Conservation (phyloP, 306 rosid species). For the Nissolia schottii region DNA sequence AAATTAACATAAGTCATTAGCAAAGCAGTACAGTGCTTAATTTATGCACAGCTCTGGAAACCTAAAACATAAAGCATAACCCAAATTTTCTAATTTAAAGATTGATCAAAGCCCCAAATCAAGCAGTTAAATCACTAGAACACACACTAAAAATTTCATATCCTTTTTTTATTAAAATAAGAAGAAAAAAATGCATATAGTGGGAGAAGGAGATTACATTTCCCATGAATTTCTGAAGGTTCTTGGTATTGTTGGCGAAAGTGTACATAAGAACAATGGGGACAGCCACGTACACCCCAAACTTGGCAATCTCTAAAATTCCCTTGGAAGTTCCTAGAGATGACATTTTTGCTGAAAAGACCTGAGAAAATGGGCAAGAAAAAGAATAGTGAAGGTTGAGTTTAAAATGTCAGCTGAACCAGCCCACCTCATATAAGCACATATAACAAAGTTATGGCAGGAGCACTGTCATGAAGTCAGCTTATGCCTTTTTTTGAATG, state of each 20-base stretch:
- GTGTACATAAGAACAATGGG: slow-evolving; percentile 78
- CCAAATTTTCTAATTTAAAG: not conserved
- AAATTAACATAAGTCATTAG: not conserved
- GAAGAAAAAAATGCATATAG: not conserved
- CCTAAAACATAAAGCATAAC: not conserved
- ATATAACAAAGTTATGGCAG: not conserved
- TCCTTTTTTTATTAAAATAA: not conserved
- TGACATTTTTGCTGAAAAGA: slow-evolving; percentile 42
- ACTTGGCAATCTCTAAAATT: slow-evolving; percentile 78
- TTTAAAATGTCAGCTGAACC: not conserved
- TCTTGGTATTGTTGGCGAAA: slow-evolving; percentile 62
- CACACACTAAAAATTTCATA: not conserved
- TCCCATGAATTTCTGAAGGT: slow-evolving; percentile 76
- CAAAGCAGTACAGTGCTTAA: not conserved
- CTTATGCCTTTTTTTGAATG: slow-evolving; percentile 7
- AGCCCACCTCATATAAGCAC: not conserved
- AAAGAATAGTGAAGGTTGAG: not conserved
- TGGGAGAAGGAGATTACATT: slow-evolving; percentile 37
- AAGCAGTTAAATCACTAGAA: not conserved
- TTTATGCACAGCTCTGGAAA: not conserved
- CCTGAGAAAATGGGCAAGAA: not conserved
- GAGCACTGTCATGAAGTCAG: not conserved
- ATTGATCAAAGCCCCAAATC: not conserved
- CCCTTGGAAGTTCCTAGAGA: slow-evolving; percentile 73
- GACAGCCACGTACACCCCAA: slow-evolving; percentile 69